Percentiles rank a stretch among this genome's conserved stretches.
phyloP scores from a whole-genome alignment of 108 stramenopile genomes.

The Pseudonitzschia pungens region DNA sequence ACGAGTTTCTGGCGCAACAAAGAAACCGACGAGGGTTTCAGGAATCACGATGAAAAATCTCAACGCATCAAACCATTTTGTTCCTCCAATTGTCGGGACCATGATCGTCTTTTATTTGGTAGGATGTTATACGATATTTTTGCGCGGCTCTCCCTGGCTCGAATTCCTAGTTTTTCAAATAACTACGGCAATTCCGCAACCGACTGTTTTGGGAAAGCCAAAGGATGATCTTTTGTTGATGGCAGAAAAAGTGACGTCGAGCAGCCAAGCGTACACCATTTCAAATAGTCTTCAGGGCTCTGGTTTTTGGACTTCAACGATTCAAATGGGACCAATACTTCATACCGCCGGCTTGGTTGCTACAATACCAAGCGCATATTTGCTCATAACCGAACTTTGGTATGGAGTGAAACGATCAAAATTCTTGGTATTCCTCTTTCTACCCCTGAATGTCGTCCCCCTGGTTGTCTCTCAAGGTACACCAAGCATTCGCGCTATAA shows the following conservation, averaged over 20 bases:
- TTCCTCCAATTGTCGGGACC: slow-evolving; percentile 50
- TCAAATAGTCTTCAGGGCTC: slow-evolving; percentile 54
- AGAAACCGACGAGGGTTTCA: slow-evolving; percentile 27
- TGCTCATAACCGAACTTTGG: slow-evolving; percentile 46
- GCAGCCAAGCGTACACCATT: slow-evolving; percentile 43
- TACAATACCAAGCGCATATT: slow-evolving; percentile 52
- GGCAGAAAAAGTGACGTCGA: slow-evolving; percentile 48
- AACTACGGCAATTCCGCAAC: neutral
- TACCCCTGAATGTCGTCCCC: slow-evolving; percentile 63
- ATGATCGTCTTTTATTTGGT: slow-evolving; percentile 51
- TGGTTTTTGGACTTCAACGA: slow-evolving; percentile 67
- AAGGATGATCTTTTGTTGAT: slow-evolving; percentile 43
- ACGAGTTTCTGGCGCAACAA: slow-evolving; percentile 30
- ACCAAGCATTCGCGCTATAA: slow-evolving; percentile 54
- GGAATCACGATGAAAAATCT: slow-evolving; percentile 47
- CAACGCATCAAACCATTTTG: slow-evolving; percentile 58
- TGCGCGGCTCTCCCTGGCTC: slow-evolving; percentile 60
- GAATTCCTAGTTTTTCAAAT: slow-evolving; percentile 33
- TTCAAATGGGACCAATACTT: slow-evolving; percentile 49
- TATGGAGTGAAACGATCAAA: slow-evolving; percentile 20
- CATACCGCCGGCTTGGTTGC: slow-evolving; percentile 55
- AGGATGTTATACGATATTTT: slow-evolving; percentile 55
- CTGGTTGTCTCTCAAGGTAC: slow-evolving; percentile 59
- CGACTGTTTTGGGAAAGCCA: neutral
- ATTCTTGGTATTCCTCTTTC: slow-evolving; percentile 25